Base-by-base conservation (phyloP, 768 basidiomycete species). In the Chlorophyllum brunneum region DNA sequence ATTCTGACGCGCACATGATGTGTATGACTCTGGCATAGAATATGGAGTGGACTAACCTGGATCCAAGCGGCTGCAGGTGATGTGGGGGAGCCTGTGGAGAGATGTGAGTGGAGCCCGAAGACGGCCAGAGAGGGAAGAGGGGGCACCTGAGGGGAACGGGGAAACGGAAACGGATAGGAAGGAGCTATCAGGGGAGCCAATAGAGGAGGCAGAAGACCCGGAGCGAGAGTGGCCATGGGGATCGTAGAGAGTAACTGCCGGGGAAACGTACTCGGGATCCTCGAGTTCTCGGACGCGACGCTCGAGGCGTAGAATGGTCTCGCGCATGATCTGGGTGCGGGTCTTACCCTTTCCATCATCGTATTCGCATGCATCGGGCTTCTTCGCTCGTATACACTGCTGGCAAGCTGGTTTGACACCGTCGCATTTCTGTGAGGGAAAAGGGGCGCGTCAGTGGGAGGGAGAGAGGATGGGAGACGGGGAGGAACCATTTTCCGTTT, bases 301-400 rank as follows among this genome's bases (percentile, higher is more conserved):
- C 64, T 91, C 87, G 51, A 90, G 81, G 33, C 81, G 81, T 38
- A 75, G 73, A 57, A 91, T 86, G 61, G 84, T 86, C 64, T 91
- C 88, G 51, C 86, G 82, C 52, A 91, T 77, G 44, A 89, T 65
- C 61, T 90, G 88, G 0, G 88, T 90, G 55, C 87, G 77, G 39
- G 86, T 89, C 72, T 89, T 90, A 43, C 86, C 85, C 70, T 85
- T 88, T 22, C 88, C 88, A 67, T 91, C 88, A 59, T 91, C 88
- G 64, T 90, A 91, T 61, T 87, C 85, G 66, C 88, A 91, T 9
- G 65, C 71, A 2, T 88, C 85, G 45, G 71, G 72, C 64, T 88
- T 89, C 76, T 90, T 90, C 37, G 87, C 87, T 47, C 85, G 82
- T 24, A 73, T 71, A 61, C 88, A 91, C 62, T 91, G 88, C 56